Evolutionary conservation across 495 filamentous ascomycete species (phyloP), one percentile per base, ranked within the genome.

Genomic region (Lasiosphaeria hispida): DNA sequence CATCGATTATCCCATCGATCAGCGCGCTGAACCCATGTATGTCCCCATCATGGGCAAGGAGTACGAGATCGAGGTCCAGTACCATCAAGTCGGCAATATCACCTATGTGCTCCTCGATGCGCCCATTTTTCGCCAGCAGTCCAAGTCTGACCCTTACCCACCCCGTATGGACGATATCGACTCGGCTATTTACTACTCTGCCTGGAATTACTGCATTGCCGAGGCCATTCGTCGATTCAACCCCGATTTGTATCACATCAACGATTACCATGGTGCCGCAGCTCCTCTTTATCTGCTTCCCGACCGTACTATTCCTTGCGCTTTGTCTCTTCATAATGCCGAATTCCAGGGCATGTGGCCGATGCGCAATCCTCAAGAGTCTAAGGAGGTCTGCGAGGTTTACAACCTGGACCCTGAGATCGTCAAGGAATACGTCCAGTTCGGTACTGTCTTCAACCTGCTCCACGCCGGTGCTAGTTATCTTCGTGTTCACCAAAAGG

Each of bases 271-370:
- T 58, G 88, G 88, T 34, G 85, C 87, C 14, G 70, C 87, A 6
- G 88, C 88, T 38, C 87, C 86, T 10, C 73, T 91, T 7, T 87
- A 91, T 58, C 76, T 89, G 14, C 76, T 90, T 4, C 87, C 87
- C 0, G 63, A 70, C 30, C 53, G 53, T 7, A 86, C 78, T 3
- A 79, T 86, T 40, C 84, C 84, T 0, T 80, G 80, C 63, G 85
- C 82, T 59, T 65, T 86, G 1, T 72, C 70, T 1, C 70, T 72
- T 41, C 70, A 72, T 48, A 72, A 90, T 59, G 87, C 85, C 36
- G 86, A 91, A 68, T 89, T 89, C 61, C 87, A 89, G 62, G 85
- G 86, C 41, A 73, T 89, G 40, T 89, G 86, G 85, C 84, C 85
- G 18, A 88, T 90, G 83, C 80, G 86, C 41, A 88, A 83, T 1